Conservation (phyloP, 2,329 filamentous ascomycete species). For the Botrytis sinoallii region DNA sequence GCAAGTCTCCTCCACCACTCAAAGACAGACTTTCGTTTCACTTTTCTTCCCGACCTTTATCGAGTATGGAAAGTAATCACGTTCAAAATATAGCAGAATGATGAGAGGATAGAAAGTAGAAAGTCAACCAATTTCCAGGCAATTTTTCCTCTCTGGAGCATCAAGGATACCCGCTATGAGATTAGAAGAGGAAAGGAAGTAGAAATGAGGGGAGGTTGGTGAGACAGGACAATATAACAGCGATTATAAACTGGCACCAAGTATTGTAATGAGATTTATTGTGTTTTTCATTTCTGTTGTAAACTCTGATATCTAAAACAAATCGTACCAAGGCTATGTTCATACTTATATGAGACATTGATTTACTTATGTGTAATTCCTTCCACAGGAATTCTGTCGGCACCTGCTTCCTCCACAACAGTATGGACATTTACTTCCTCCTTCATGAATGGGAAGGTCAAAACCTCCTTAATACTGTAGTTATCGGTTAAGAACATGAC, state of each 20-base stretch:
- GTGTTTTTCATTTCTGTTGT: neutral
- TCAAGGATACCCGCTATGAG: neutral
- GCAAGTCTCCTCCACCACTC: neutral
- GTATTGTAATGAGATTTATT: neutral
- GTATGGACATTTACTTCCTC: slow-evolving; percentile 56
- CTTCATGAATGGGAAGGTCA: slow-evolving; percentile 98
- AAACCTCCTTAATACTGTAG: slow-evolving; percentile 92
- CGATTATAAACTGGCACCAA: neutral
- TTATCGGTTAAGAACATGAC: slow-evolving; percentile 96
- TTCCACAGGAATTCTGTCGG: slow-evolving; percentile 58
- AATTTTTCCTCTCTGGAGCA: neutral
- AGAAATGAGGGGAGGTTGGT: neutral
- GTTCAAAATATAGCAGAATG: neutral
- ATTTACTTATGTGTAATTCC: slow-evolving; percentile 44
- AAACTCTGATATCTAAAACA: neutral
- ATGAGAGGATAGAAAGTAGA: neutral
- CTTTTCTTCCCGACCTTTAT: neutral
- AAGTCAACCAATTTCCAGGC: neutral
- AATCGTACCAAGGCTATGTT: neutral
- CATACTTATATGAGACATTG: neutral
- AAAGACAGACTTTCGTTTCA: neutral
- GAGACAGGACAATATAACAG: neutral
- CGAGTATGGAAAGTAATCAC: neutral
- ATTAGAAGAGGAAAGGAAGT: neutral
- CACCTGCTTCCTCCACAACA: slow-evolving; percentile 61